Conservation (phyloP, 2,329 filamentous ascomycete species). For the Talaromyces amestolkiae region DNA sequence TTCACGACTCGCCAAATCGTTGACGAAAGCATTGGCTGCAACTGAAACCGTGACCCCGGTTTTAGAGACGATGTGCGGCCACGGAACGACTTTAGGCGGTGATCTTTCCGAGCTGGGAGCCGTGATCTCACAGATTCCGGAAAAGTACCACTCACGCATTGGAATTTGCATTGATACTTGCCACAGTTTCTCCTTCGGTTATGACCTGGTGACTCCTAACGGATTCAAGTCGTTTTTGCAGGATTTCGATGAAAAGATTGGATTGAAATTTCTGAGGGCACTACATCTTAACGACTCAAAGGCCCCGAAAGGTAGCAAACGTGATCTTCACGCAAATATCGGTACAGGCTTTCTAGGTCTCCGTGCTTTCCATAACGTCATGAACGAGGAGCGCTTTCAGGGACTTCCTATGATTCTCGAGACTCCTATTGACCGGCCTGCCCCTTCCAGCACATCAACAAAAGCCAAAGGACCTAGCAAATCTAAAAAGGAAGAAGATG, state of each 20-base stretch:
- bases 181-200: slow-evolving; percentile 90
- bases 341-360: slow-evolving; percentile 91
- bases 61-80: slow-evolving; percentile 92
- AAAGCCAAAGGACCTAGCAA: slow-evolving; percentile 16
- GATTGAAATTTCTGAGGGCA: slow-evolving; percentile 74
- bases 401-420: slow-evolving; percentile 88
- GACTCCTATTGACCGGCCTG: slow-evolving; percentile 81
- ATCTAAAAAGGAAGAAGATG: slow-evolving; percentile 20
- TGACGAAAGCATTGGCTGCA: slow-evolving; percentile 77
- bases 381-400: slow-evolving; percentile 76
- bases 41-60: slow-evolving; percentile 76
- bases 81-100: slow-evolving; percentile 81
- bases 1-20: slow-evolving; percentile 71
- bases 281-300: slow-evolving; percentile 96
- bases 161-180: slow-evolving; percentile 97
- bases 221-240: slow-evolving; percentile 71
- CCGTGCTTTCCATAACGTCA: slow-evolving; percentile 82
- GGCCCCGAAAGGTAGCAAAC: slow-evolving; percentile 74
- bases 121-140: slow-evolving; percentile 69
- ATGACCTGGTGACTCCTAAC: slow-evolving; percentile 76
- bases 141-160: slow-evolving; percentile 75
- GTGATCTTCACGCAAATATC: slow-evolving; percentile 94
- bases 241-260: slow-evolving; percentile 75
- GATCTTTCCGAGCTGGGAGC: slow-evolving; percentile 82
- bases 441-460: slow-evolving; percentile 32